Evolutionary conservation across 176 grass and related monocot species (phyloP).

Genomic region (Musa beccarii): DNA sequence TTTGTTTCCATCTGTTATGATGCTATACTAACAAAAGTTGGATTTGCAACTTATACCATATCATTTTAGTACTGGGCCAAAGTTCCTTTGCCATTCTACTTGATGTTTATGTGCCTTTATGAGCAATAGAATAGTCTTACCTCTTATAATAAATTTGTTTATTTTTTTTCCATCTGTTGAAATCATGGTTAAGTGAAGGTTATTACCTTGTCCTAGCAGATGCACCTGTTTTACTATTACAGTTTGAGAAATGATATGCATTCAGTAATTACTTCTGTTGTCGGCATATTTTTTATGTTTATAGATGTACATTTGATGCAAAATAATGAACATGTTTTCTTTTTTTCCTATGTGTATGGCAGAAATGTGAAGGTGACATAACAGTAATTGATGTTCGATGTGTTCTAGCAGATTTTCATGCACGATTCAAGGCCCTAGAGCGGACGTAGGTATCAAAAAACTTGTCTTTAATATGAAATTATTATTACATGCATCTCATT

Average conservation of each 20-base stretch:
- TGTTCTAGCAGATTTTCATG: slow-evolving; percentile 80
- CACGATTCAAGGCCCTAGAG: slow-evolving; percentile 87
- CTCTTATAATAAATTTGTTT: background rate
- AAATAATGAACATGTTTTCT: slow-evolving; percentile 10
- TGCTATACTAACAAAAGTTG: background rate
- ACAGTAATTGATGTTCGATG: slow-evolving; percentile 74
- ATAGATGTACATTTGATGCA: background rate
- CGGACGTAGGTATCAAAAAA: slow-evolving; percentile 68
- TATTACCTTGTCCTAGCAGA: background rate
- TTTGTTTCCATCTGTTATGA: slow-evolving; percentile 27
- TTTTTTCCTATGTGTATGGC: slow-evolving; percentile 24
- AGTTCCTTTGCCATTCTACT: background rate
- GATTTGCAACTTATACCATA: background rate
- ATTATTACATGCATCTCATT: background rate
- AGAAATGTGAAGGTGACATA: slow-evolving; percentile 97
- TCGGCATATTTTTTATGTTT: background rate
- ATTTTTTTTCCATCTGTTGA: background rate
- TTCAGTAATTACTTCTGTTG: background rate
- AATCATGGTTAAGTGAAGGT: background rate
- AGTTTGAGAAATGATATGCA: background rate
- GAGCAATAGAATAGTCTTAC: background rate
- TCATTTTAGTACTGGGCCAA: background rate
- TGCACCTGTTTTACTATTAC: background rate
- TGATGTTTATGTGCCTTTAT: background rate
- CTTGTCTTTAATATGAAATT: slow-evolving; percentile 17